Conservation (phyloP, 2,329 filamentous ascomycete genomes). For the Hypoxylon sp. region DNA sequence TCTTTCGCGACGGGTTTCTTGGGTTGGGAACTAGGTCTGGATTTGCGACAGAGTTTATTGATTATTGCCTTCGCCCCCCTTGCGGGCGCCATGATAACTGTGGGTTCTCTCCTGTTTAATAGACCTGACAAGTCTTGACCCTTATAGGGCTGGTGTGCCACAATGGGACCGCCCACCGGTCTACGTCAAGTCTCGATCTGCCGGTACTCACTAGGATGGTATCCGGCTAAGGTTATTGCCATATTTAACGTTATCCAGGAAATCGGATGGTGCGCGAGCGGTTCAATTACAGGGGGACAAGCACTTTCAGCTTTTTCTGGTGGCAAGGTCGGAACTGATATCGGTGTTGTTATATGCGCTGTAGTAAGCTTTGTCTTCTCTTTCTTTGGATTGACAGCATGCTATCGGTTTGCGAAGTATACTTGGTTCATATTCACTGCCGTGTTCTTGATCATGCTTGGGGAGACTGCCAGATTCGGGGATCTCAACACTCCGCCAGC, state of each 20-base stretch:
- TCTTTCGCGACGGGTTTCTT: constrained; percentile 67
- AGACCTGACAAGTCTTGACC: constrained; percentile 9
- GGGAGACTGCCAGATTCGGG: constrained; percentile 59
- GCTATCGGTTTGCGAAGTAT: constrained; percentile 65
- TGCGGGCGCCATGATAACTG: constrained; percentile 60
- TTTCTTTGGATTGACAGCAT: constrained; percentile 65
- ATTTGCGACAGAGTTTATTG: constrained; percentile 61
- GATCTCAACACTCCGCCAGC: constrained; percentile 57
- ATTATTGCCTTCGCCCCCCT: constrained; percentile 64
- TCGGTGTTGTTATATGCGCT: constrained; percentile 67
- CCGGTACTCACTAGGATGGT: constrained; percentile 67
- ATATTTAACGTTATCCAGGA: constrained; percentile 65
- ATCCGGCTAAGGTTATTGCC: constrained; percentile 64
- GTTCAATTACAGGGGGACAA: constrained; percentile 67
- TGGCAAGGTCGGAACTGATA: constrained; percentile 60
- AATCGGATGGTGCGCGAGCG: constrained; percentile 66
- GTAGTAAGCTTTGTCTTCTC: constrained; percentile 66
- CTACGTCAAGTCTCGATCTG: constrained; percentile 66
- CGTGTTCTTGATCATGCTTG: constrained; percentile 65
- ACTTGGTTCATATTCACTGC: constrained; percentile 64
- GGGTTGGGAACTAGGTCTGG: constrained; percentile 64
- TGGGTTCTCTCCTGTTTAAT: constrained; percentile 9
- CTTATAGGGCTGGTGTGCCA: constrained; percentile 63
- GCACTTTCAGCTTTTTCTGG: constrained; percentile 62
- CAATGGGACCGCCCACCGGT: constrained; percentile 65